Base-by-base conservation (phyloP, 345 rosid genomes). In the Carallia pectinifolia region DNA sequence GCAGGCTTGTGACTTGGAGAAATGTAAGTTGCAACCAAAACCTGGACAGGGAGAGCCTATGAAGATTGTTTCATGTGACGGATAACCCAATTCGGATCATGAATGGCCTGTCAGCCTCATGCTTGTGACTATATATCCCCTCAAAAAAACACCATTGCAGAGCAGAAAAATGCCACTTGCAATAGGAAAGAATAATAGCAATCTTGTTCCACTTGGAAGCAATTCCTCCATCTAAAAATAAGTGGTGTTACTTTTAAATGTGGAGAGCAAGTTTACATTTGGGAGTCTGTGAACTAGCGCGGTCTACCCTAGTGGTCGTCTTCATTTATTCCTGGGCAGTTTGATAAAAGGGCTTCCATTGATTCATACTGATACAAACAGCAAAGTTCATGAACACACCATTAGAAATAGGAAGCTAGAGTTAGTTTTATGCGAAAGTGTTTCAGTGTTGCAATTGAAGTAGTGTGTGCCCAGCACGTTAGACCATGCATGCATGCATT, bases 301-400 rank as follows among this genome's bases (percentile, higher is more conserved):
- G 65, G 9, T 70, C 61, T 78, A 83, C 76, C 82, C 68, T 74
- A 74, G 67, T 81, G 99, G 73, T 90, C 93, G 77, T 90, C 97
- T 78, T 95, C 97, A 40, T 84, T 76, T 36, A 74, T 78, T 48
- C 97, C 99, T 39, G 97, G 97, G 89, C 97, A 95, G 77, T 75
- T 73, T 62, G 90, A 81, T 50, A 77, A 53, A 62, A 95, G 93
- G 65, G 87, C 89, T 82, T 91, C 97, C 61, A 36, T n/a, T 39
- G 97, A 80, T 64, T 85, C 96, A 80, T 93, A 93, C 98, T 93
- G 90, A 74, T 81, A 73, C 60, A 67, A 72, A 48, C 55, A 61
- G 50, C 15, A 19, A 74, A 61, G 67, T 52, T 48, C 69, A 70
- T 39, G 23, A 48, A 68, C 44, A 48, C 66, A 61, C 50, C 61